Base-by-base conservation (phyloP, 2,329 filamentous ascomycete species). In the Akanthomyces uredinophilus region DNA sequence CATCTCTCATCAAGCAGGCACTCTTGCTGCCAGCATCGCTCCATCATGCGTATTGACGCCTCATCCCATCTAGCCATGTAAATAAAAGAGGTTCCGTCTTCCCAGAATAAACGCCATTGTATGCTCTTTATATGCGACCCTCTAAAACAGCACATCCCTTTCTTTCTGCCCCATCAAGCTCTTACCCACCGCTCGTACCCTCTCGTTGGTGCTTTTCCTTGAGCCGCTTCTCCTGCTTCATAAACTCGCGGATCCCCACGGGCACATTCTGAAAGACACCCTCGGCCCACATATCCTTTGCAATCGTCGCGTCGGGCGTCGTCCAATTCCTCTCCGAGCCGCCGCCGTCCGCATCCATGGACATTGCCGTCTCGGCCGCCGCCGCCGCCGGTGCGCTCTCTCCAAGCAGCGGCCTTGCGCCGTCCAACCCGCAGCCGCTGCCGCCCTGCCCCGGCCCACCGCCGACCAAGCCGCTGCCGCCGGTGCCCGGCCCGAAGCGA, bases 201-300 rank as follows among this genome's bases (percentile, higher is more conserved):
- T 87, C 85, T 57, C 79, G 76, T 69, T 77, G 74, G 72, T 93
- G 90, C 74, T 86, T 89, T 74, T 90, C 82, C 75, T 91, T 94
- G 64, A 99, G 75, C 73, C 81, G 88, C 83, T 98, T 98, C 79
- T 99, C 95, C 64, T 89, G 92, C 79, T 89, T 92, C 94, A 99
- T 98, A 70, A 99, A 99, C 74, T 96, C 94, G 65, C 91, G 82
- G 66, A 99, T 97, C 0, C 94, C 95, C 11, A 98, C 90, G 0
- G 95, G 94, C 58, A 99, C 87, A 67, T 85, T 86, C 55, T 85
- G 84, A 70, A 96, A 96, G 41, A 96, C 72, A 55, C 91, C 87
- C 2, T 87, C 86, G 60, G 85, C 80, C 79, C 80, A 84, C 54
- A 82, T 72, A 64, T 87, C 81, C 66, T 80, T 83, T 2, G 76